phyloP scores from a whole-genome alignment of 805 yeast species.

The Alloascoidea hylecoeti region DNA sequence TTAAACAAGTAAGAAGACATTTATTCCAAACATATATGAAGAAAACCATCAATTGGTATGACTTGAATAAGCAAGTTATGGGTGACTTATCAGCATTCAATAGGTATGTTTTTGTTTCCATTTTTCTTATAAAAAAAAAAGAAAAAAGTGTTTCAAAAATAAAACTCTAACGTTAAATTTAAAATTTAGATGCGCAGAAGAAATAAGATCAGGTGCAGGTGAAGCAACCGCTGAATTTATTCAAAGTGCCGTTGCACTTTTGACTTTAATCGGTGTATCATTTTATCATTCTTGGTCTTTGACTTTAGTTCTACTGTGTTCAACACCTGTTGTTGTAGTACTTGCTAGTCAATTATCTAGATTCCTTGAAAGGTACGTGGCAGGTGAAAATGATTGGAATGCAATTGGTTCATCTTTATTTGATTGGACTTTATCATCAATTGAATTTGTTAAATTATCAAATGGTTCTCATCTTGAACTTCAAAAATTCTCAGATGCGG shows the following conservation, averaged over 20 bases:
- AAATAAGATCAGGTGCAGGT: slow-evolving; percentile 50
- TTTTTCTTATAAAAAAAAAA: not conserved
- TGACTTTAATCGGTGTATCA: slow-evolving; percentile 44
- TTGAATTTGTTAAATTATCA: slow-evolving; percentile 45
- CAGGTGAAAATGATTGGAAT: slow-evolving; percentile 40
- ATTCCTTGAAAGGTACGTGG: slow-evolving; percentile 32
- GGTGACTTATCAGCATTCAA: slow-evolving; percentile 57
- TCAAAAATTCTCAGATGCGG: slow-evolving; percentile 21
- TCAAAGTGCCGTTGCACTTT: slow-evolving; percentile 35
- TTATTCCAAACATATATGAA: slow-evolving; percentile 30
- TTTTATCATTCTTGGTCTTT: slow-evolving; percentile 76
- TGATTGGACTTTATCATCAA: slow-evolving; percentile 56
- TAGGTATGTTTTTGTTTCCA: slow-evolving; percentile 12
- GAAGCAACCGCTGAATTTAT: slow-evolving; percentile 47
- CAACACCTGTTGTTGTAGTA: slow-evolving; percentile 51
- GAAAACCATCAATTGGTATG: slow-evolving; percentile 49
- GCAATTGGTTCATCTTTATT: slow-evolving; percentile 43
- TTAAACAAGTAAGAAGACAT: slow-evolving; percentile 32
- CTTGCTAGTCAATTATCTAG: slow-evolving; percentile 36
- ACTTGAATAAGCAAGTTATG: slow-evolving; percentile 32
- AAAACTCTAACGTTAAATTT: not conserved
- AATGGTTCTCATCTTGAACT: slow-evolving; percentile 42
- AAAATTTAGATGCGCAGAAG: slow-evolving; percentile 49
- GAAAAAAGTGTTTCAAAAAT: too few species aligned
- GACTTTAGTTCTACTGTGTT: slow-evolving; percentile 62